Conservation (phyloP, 2,329 filamentous ascomycete species). For the Fusarium concolor region DNA sequence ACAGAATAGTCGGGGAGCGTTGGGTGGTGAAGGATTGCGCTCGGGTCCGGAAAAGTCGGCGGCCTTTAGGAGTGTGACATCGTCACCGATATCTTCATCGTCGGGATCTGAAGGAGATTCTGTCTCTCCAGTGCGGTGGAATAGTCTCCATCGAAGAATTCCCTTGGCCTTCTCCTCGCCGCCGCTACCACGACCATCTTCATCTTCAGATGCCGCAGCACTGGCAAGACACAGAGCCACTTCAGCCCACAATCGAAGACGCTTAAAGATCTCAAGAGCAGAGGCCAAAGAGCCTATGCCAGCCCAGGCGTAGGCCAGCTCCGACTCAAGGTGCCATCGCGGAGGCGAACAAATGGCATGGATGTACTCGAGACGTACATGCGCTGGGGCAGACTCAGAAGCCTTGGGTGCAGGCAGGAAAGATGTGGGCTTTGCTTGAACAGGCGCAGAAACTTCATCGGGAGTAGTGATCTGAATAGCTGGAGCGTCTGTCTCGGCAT, state of each 20-base stretch:
- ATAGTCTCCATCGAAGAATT: conserved; percentile 83
- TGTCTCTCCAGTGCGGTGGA: conserved; percentile 66
- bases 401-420: conserved; percentile 84
- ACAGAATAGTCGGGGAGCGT: conserved; percentile 90
- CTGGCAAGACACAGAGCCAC: conserved; percentile 88
- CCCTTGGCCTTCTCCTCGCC: conserved; percentile 83
- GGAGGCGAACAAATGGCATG: conserved; percentile 87
- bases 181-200: conserved; percentile 64
- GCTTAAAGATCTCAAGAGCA: conserved; percentile 94
- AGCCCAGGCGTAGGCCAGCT: conserved; percentile 93
- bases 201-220: conserved; percentile 68
- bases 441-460: conserved; percentile 46
- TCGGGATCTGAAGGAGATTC: conserved; percentile 55
- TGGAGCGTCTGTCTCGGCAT: conserved; percentile 54
- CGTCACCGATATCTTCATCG: conserved; percentile 62
- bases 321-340: conserved; percentile 93
- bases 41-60: conserved; percentile 71
- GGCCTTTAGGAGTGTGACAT: conserved; percentile 67
- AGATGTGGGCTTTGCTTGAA: conserved; percentile 68
- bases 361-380: conserved; percentile 83
- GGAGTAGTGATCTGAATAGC: conserved; percentile 59
- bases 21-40: conserved; percentile 75
- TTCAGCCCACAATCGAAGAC: conserved; percentile 93
- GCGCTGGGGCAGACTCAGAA: conserved; percentile 80
- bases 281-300: conserved; percentile 87